A percentile compares a stretch with the other conserved stretches of the same genome.
phyloP scores from a whole-genome alignment of 257 asterid species.

The Forsythia suspensa region DNA sequence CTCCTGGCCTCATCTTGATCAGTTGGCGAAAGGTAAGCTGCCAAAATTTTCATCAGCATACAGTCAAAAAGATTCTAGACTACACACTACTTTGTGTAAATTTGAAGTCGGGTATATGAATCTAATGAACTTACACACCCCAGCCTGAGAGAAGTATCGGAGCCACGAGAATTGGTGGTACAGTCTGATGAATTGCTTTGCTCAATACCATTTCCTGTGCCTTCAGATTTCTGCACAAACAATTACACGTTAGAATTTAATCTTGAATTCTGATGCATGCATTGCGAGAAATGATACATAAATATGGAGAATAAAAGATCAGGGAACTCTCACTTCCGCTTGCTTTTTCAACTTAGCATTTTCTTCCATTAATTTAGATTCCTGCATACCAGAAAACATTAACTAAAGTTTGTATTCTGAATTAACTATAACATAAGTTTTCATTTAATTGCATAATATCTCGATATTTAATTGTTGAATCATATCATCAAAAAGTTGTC shows the following conservation, averaged over 20 bases:
- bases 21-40: slow-evolving; percentile 50
- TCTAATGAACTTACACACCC: slow-evolving; percentile 53
- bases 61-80: not conserved
- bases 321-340: slow-evolving; percentile 21
- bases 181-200: slow-evolving; percentile 49
- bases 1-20: slow-evolving; percentile 9
- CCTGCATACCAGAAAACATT: slow-evolving; percentile 44
- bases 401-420: not conserved
- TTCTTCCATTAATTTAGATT: slow-evolving; percentile 50
- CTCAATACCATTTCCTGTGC: slow-evolving; percentile 22
- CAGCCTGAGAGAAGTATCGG: slow-evolving; percentile 60
- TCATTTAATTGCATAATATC: too few relatives aligned
- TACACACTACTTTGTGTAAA: not conserved
- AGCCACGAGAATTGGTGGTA: slow-evolving; percentile 26
- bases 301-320: not conserved
- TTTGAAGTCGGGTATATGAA: not conserved
- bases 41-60: slow-evolving; percentile 11
- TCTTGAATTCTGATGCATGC: not conserved
- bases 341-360: slow-evolving; percentile 53
- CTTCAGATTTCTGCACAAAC: slow-evolving; percentile 20
- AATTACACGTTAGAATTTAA: not conserved
- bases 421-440: not conserved
- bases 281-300: too few relatives aligned
- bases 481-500: not conserved
- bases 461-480: too few relatives aligned